Evolutionary conservation across 2,329 filamentous ascomycete genomes (phyloP), one percentile per base, ranked within the genome.

Genomic region (Cordyceps pruinosa): DNA sequence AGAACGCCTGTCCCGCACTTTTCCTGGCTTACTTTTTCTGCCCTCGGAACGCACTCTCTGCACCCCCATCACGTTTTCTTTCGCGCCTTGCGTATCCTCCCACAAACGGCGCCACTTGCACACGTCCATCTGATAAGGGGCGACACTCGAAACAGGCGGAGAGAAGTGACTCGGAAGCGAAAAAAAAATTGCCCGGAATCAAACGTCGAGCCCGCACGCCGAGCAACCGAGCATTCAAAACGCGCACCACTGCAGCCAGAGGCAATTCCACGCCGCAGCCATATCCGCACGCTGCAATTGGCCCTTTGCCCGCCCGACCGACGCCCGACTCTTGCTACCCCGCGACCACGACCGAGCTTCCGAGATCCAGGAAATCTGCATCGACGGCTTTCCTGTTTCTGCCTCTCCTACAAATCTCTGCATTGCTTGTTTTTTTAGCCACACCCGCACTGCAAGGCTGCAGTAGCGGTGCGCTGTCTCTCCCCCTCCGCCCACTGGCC

Each of bases 1-100:
- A 53, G 44, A 52, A 58, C 32, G 23, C 34, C 48, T 48, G 56
- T 52, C 56, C 56, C 49, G 48, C 56, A 52, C 56, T 57, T 48
- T 59, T 47, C n/a, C n/a, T n/a, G n/a, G n/a, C 45, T 30, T 4
- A 37, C 28, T 46, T 49, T 42, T 57, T 51, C 39, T 57, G n/a
- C n/a, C n/a, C n/a, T 51, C 39, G 28, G 13, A 41, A 54, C 48
- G 54, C 47, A 45, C 42, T 48, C 39, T 55, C 52, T 51, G 47
- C 47, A 21, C 37, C 39, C 35, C 34, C 41, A 21, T 41, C 25
- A 53, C 26, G 4, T 19, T 53, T 55, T 9, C 12, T 19, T 41
- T n/a, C 37, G 15, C 39, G 8, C 19, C 13, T 49, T 50, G 25
- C 30, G 34, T 30, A 49, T 49, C 15, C n/a, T 30, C 35, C 35